Conservation (phyloP, 257 asterid genomes). For the Ilex asprella region DNA sequence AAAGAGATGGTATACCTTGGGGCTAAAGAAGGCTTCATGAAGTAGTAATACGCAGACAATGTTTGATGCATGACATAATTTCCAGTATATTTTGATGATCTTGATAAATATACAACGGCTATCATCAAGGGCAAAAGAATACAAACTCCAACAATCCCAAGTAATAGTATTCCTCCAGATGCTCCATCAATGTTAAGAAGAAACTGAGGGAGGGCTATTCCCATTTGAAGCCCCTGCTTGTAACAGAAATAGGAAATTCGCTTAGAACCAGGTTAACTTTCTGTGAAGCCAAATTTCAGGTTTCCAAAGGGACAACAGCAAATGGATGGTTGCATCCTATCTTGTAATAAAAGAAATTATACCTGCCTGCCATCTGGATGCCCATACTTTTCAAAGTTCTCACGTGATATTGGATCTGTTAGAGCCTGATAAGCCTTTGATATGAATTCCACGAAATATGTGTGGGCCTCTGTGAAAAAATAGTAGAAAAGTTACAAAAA, state of each 20-base stretch:
- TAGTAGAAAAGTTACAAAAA: conserved; percentile 18
- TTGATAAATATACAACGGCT: conserved; percentile 82
- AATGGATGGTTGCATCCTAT: conserved; percentile 1
- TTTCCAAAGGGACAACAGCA: conserved; percentile 11
- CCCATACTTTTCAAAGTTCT: conserved; percentile 94
- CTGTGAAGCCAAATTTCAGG: conserved; percentile 9
- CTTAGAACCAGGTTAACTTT: conserved; percentile 5
- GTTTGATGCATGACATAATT: conserved; percentile 98
- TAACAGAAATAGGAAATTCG: conserved; percentile 12
- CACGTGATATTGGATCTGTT: conserved; percentile 94
- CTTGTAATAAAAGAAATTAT: conserved; percentile 10
- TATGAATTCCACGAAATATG: conserved; percentile 74
- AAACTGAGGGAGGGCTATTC: conserved; percentile 95
- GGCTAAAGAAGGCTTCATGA: conserved; percentile 97
- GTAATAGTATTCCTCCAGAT: conserved; percentile 85
- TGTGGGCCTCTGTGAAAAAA: conserved; percentile 76
- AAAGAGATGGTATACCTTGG: conserved; percentile 57
- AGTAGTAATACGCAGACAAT: conserved; percentile 78
- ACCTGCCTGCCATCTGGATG: conserved; percentile 99
- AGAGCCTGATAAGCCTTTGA: conserved; percentile 99
- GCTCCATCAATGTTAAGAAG: conserved; percentile 90
- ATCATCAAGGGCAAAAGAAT: conserved; percentile 80
- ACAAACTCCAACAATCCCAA: conserved; percentile 98
- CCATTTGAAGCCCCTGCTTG: conserved; percentile 89
- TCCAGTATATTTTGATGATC: conserved; percentile 95